Percentiles rank a stretch among this genome's conserved stretches.
Evolutionary conservation across 2,329 filamentous ascomycete genomes (phyloP).

Genomic region (Ciborinia camelliae): DNA sequence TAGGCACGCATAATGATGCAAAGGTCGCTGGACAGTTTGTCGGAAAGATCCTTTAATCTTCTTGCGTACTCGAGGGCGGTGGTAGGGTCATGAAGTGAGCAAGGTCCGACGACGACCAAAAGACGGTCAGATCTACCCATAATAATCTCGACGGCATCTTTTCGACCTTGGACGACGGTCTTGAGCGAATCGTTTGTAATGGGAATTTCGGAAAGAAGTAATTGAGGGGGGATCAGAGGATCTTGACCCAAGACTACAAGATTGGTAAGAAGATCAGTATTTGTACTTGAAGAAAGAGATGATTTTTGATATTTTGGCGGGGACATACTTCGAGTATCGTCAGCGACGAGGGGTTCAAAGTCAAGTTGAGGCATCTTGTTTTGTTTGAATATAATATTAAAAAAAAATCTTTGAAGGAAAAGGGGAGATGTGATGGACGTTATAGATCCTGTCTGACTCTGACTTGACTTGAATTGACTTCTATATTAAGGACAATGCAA

Average conservation of each 20-base stretch:
- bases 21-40: slow-evolving; percentile 78
- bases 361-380: slow-evolving; percentile 35
- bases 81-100: slow-evolving; percentile 92
- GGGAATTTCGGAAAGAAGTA: slow-evolving; percentile 84
- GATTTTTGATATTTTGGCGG: slow-evolving; percentile 20
- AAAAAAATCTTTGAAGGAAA: not conserved
- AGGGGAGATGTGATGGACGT: not conserved
- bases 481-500: not conserved
- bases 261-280: slow-evolving; percentile 24
- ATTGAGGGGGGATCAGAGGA: slow-evolving; percentile 82
- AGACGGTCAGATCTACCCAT: slow-evolving; percentile 63
- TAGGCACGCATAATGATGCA: slow-evolving; percentile 97
- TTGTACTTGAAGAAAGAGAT: slow-evolving; percentile 8
- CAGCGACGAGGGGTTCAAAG: slow-evolving; percentile 39
- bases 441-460: not conserved
- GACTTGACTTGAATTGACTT: not conserved
- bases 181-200: slow-evolving; percentile 58
- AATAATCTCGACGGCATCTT: slow-evolving; percentile 47
- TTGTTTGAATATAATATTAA: slow-evolving; percentile 19
- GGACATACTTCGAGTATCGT: slow-evolving; percentile 51
- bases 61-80: slow-evolving; percentile 85
- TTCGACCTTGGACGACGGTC: slow-evolving; percentile 69
- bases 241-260: slow-evolving; percentile 83
- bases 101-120: slow-evolving; percentile 90
- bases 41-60: slow-evolving; percentile 71